These are phyloP conservation scores for Tolypocladium album DNA, from an alignment of 2,329 filamentous ascomycete genomes.

Conservation along the genomic window DNA sequence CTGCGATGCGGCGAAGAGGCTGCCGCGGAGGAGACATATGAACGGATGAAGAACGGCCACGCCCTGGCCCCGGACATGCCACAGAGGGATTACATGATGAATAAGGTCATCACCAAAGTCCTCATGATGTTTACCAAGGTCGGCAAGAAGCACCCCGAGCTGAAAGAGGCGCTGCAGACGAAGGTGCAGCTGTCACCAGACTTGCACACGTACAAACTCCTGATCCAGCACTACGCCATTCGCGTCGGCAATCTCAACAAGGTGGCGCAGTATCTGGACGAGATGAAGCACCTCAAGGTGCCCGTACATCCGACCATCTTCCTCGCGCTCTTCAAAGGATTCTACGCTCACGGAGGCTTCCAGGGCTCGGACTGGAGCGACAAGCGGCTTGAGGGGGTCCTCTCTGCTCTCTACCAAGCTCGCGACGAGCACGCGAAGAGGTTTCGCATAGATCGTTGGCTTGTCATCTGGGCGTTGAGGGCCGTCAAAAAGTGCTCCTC, in stretches of 20 bases:
- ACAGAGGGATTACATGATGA: constrained; percentile 33
- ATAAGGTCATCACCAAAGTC: constrained; percentile 40
- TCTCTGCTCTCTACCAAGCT: constrained; percentile 50
- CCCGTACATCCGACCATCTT: constrained; percentile 68
- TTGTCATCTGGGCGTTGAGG: constrained; percentile 48
- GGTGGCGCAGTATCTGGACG: constrained; percentile 61
- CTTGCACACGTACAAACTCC: constrained; percentile 65
- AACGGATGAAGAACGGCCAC: constrained; percentile 65
- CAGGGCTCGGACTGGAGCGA: constrained; percentile 60
- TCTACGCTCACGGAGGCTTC: constrained; percentile 58
- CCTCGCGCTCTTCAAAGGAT: constrained; percentile 73
- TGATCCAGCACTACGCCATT: constrained; percentile 65
- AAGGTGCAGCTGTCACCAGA: constrained; percentile 60
- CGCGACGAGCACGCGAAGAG: constrained; percentile 34
- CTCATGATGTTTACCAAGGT: constrained; percentile 48
- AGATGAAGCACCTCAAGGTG: constrained; percentile 65
- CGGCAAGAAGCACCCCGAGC: constrained; percentile 41
- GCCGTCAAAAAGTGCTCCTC: constrained; percentile 55
- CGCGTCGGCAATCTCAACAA: constrained; percentile 60
- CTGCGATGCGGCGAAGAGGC: constrained; percentile 64
- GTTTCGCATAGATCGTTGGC: constrained; percentile 47
- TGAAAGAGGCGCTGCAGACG: constrained; percentile 46
- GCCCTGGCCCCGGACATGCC: constrained; percentile 26
- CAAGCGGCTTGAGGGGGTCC: constrained; percentile 56
- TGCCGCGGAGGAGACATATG: constrained; percentile 72